Evolutionary conservation across 192 early-diverging fungal species (phyloP).

Genomic region (Linnemannia elongata): DNA sequence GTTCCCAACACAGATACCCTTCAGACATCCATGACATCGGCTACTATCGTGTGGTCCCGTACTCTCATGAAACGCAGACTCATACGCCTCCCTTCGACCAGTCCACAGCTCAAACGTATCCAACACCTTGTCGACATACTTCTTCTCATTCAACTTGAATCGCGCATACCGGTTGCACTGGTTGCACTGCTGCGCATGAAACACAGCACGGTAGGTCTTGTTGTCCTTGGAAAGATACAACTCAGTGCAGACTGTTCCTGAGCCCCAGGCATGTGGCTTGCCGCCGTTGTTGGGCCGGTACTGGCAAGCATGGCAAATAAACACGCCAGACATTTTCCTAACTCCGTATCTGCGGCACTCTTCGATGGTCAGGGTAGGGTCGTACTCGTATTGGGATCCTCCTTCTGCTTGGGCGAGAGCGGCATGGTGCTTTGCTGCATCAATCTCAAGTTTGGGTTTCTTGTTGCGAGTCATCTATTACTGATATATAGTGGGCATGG

Average conservation of each 20-base stretch:
- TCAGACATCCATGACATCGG: constrained; percentile 21
- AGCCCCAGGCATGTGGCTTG: neutral
- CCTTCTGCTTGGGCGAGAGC: neutral
- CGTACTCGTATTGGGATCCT: neutral
- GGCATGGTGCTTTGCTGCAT: neutral
- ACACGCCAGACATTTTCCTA: neutral
- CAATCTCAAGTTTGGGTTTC: neutral
- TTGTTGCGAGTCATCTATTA: neutral
- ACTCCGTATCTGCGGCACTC: neutral
- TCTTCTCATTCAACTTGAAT: constrained; percentile 3
- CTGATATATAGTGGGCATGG: too few relatives aligned
- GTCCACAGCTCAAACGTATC: constrained; percentile 24
- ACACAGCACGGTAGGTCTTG: constrained; percentile 5
- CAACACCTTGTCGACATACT: constrained; percentile 2
- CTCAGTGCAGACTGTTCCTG: constrained; percentile 12
- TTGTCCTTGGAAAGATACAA: neutral
- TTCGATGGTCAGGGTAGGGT: neutral
- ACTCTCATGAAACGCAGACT: neutral
- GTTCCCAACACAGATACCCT: neutral
- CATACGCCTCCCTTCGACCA: neutral
- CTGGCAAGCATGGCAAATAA: neutral
- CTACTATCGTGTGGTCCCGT: constrained; percentile 16
- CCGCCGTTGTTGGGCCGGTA: neutral
- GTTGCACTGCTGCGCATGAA: constrained; percentile 20
- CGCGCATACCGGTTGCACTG: constrained; percentile 13